Percentiles rank a stretch among this genome's conserved stretches.
phyloP scores from a whole-genome alignment of 83 land plant species.

The Picea mariana region DNA sequence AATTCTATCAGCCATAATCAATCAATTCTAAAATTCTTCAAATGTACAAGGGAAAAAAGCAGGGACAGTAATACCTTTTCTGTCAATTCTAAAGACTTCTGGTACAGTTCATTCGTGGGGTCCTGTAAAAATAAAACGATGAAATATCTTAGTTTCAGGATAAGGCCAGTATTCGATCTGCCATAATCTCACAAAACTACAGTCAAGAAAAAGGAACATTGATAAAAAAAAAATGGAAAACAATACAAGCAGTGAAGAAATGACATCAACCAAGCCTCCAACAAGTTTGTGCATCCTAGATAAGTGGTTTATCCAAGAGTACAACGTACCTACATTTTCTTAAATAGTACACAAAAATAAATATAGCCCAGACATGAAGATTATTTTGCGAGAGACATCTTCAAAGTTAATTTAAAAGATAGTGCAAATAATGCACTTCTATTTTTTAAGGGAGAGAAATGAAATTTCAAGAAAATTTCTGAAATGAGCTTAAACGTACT shows the following conservation, averaged over 20 bases:
- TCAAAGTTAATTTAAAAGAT: no score
- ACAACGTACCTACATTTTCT: no score
- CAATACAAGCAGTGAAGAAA: neutral
- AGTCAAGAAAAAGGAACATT: no score
- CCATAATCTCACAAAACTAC: neutral
- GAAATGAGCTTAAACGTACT: no score
- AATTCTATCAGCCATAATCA: neutral
- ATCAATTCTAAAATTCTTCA: neutral
- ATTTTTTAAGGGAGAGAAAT: no score
- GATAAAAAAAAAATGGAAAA: neutral
- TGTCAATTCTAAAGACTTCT: conserved; percentile 29
- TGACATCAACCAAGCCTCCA: neutral
- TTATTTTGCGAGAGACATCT: no score
- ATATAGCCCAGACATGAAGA: no score
- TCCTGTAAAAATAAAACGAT: conserved; percentile 19
- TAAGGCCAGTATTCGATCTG: neutral
- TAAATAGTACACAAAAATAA: no score
- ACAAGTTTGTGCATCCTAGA: neutral
- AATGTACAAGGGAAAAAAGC: neutral
- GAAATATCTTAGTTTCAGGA: neutral
- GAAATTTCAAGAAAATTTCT: no score
- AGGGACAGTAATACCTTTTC: conserved; percentile 22
- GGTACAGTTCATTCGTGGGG: conserved; percentile 27
- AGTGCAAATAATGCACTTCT: no score
- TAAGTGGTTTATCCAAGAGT: neutral